These are phyloP conservation scores for Saprolegnia parasitica DNA, from an alignment of 352 stramenopile genomes.

Conservation along the genomic window DNA sequence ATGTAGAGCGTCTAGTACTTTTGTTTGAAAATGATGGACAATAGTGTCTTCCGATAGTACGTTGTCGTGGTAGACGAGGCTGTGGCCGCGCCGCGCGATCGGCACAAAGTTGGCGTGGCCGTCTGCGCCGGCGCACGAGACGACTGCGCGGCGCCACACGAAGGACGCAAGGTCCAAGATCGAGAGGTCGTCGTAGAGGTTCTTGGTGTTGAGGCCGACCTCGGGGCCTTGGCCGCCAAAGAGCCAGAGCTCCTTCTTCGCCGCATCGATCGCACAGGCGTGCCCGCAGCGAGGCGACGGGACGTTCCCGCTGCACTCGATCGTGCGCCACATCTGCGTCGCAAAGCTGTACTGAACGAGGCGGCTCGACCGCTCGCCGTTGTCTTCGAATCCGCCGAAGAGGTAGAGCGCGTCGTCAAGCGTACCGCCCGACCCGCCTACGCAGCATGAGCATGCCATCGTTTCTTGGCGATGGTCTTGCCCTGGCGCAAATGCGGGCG, in stretches of 20 bases:
- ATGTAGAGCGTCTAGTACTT: constrained; percentile 1
- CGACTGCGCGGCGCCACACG: not conserved
- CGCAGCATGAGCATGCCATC: not conserved
- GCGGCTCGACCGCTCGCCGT: constrained; percentile 18
- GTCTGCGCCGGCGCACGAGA: constrained; percentile 4
- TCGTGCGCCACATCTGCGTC: not conserved
- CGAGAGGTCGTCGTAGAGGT: constrained; percentile 18
- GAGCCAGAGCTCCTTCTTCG: not conserved
- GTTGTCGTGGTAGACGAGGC: not conserved
- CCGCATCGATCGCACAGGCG: not conserved
- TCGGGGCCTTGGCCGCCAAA: constrained; percentile 26
- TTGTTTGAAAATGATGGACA: not conserved
- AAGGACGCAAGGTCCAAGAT: not conserved
- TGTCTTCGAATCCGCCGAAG: constrained; percentile 27
- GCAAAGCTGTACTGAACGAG: constrained; percentile 7
- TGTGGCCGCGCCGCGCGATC: constrained; percentile 11
- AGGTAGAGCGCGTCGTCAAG: constrained; percentile 11
- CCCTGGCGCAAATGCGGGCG: constrained; percentile 14
- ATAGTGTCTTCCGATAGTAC: not conserved
- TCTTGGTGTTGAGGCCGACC: constrained; percentile 18
- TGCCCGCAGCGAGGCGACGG: constrained; percentile 15
- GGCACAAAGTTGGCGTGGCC: constrained; percentile 19
- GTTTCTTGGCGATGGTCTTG: not conserved
- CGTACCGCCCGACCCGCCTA: not conserved
- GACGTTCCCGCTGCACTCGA: constrained; percentile 13